Percentiles rank a stretch among this genome's conserved stretches.
These are phyloP conservation scores for Grigorovia jiainica DNA, from an alignment of 805 yeast genomes.

Conservation along the genomic window DNA sequence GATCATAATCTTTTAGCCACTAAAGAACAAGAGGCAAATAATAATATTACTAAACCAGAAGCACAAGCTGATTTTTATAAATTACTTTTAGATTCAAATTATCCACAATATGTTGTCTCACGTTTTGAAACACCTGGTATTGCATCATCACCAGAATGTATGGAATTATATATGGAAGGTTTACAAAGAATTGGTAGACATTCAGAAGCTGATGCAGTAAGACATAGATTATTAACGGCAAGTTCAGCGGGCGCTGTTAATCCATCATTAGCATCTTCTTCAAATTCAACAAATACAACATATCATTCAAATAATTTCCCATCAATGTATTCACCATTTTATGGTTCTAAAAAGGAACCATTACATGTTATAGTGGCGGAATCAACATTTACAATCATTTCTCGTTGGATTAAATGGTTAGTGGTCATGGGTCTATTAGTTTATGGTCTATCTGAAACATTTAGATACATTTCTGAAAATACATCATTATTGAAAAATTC, in stretches of 20 bases:
- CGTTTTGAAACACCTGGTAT: constrained; percentile 93
- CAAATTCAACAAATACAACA: constrained; percentile 12
- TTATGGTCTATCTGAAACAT: constrained; percentile 72
- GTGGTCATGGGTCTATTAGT: constrained; percentile 71
- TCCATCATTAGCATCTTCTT: constrained; percentile 24
- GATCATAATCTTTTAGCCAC: constrained; percentile 39
- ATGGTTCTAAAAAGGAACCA: constrained; percentile 71
- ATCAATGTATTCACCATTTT: constrained; percentile 26
- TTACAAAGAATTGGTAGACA: constrained; percentile 65
- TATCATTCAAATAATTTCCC: constrained; percentile 22
- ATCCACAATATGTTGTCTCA: constrained; percentile 94
- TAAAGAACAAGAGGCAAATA: constrained; percentile 82
- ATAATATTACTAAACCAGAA: constrained; percentile 53
- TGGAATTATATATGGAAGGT: constrained; percentile 71
- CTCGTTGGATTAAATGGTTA: constrained; percentile 85
- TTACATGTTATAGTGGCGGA: constrained; percentile 91
- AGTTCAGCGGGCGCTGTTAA: constrained; percentile 28
- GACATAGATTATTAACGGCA: constrained; percentile 36
- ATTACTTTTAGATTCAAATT: constrained; percentile 63
- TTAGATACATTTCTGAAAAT: constrained; percentile 74
- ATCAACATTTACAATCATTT: constrained; percentile 62
- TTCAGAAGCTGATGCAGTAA: constrained; percentile 65
- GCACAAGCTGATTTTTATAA: constrained; percentile 80
- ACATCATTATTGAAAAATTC: constrained; percentile 54
- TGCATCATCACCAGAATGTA: constrained; percentile 71